phyloP scores from a whole-genome alignment of 2,329 filamentous ascomycete genomes.

The Colletotrichum tofieldiae region DNA sequence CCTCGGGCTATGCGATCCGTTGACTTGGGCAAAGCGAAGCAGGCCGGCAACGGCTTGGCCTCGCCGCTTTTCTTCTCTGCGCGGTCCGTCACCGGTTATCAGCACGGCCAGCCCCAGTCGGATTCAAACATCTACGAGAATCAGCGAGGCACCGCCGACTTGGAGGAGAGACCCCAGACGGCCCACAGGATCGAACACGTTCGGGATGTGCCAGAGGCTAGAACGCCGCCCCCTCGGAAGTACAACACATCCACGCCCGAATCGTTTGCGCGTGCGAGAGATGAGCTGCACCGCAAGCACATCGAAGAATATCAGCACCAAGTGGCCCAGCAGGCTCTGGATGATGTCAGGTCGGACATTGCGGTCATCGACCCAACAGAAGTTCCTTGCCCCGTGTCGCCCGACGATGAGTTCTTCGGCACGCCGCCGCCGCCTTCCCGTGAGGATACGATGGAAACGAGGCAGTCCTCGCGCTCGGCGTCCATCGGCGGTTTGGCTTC shows the following conservation, averaged over 20 bases:
- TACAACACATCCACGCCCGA: slow-evolving; percentile 59
- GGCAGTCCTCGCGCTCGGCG: slow-evolving; percentile 67
- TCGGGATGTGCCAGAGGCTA: slow-evolving; percentile 52
- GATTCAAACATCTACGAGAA: slow-evolving; percentile 61
- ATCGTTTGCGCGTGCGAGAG: slow-evolving; percentile 56
- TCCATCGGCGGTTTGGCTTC: slow-evolving; percentile 66
- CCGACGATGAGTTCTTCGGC: slow-evolving; percentile 57
- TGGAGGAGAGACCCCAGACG: slow-evolving; percentile 64
- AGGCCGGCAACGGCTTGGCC: slow-evolving; percentile 49
- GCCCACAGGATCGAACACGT: slow-evolving; percentile 60
- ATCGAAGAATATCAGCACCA: slow-evolving; percentile 54
- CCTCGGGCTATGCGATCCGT: slow-evolving; percentile 64
- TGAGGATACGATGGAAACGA: slow-evolving; percentile 60
- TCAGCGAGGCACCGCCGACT: slow-evolving; percentile 52
- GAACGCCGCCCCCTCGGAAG: slow-evolving; percentile 53
- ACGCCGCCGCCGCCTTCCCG: slow-evolving; percentile 53
- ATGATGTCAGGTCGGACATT: slow-evolving; percentile 20
- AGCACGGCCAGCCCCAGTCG: slow-evolving; percentile 61
- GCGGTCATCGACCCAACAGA: slow-evolving; percentile 50
- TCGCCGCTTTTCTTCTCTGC: slow-evolving; percentile 59
- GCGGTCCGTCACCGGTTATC: slow-evolving; percentile 57
- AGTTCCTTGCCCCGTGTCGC: slow-evolving; percentile 62
- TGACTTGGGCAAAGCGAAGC: slow-evolving; percentile 54
- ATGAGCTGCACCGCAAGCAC: slow-evolving; percentile 52
- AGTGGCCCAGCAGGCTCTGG: slow-evolving; percentile 48